Base-by-base conservation (phyloP, 805 yeast genomes). In the Candida gorgasii region DNA sequence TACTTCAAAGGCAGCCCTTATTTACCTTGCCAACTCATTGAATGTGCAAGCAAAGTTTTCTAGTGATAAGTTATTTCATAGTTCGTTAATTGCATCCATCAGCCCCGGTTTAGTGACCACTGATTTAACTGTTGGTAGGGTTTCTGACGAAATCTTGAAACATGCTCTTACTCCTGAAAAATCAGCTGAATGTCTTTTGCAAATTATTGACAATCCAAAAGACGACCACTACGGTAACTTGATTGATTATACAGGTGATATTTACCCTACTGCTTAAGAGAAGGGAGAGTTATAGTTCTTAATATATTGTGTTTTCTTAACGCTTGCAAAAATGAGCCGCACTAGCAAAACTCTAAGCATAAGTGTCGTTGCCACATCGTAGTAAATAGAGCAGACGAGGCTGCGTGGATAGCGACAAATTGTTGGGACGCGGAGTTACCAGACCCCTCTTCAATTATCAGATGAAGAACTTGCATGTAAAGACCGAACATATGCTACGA, bases 1-100 rank as follows among this genome's bases (percentile, higher is more conserved):
- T 8, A 50, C 53, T 4, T 65, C 73, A 5, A 68, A 69, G 43
- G 64, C 68, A 2, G 67, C 66, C 0, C 36, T 63, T 17, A 64
- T 63, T 50, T 61, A 49, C 46, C 43, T 58, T 15, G 39, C 29
- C 17, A 26, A 19, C 7, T 29, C 36, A 2, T 7, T 29, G 8
- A 8, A 34, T 6, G 14, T 8, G n/a, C 7, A 20, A 18, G 26
- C 26, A 18, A 16, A 16, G 5, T 4, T n/a, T 13, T 19, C 33
- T 3, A 3, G 26, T 3, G 16, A 38, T 3, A 14, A 20, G 6
- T 20, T 36, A 16, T 36, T 27, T n/a, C 16, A 31, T 11, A 23
- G 19, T 16, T n/a, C 41, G 6, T 16, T 22, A 12, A 22, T 42
- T 18, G 13, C 9, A 5, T 11, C 24, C 19, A 14, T 36, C 18